Base-by-base conservation (phyloP, 306 rosid species). In the Medicago ruthenica region DNA sequence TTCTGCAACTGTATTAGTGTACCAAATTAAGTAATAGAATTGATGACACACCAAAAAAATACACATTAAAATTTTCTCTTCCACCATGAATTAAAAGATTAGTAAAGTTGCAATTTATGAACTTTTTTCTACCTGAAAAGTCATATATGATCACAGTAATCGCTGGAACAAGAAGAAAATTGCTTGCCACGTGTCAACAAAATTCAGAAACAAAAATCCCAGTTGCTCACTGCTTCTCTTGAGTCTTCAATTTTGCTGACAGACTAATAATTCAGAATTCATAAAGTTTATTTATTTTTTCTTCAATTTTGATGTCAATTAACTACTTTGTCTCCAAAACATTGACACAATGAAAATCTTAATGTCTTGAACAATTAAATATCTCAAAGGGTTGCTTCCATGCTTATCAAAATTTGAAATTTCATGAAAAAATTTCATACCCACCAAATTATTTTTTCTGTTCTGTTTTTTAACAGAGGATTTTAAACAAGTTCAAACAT, bases 81-180 rank as follows among this genome's bases (percentile, higher is more conserved):
- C 77, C 45, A 62, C 77, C 45, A 62, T 61, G 17, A 80, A 40
- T 65, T 60, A 77, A 70, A 55, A 61, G 11, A 60, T 41, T 31
- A 44, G 12, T 44, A 11, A 41, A 45, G 48, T 59, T 76, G 54
- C 18, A 58, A 24, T 22, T 61, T 61, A 15, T 34, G 16, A 73
- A 42, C 66, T 64, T 18, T 53, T 72, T 54, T 60, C 72, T 85
- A 88, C 91, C 89, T 71, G 83, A 67, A 37, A 79, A 55, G 77
- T 47, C 78, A 79, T 64, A 59, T 67, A 61, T 61, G 84, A 84
- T 75, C 83, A 58, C 76, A 75, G 71, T 80, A 73, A 21, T 62
- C 50, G 47, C 36, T 12, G 67, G 64, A 77, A 75, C 44, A 47
- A 73, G 58, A 39, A 59, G 67, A 74, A 79, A 68, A 4, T n/a